A percentile compares a stretch with the other conserved stretches of the same genome.
phyloP scores from a whole-genome alignment of 2,329 filamentous ascomycete species.

The Claviceps paspali region DNA sequence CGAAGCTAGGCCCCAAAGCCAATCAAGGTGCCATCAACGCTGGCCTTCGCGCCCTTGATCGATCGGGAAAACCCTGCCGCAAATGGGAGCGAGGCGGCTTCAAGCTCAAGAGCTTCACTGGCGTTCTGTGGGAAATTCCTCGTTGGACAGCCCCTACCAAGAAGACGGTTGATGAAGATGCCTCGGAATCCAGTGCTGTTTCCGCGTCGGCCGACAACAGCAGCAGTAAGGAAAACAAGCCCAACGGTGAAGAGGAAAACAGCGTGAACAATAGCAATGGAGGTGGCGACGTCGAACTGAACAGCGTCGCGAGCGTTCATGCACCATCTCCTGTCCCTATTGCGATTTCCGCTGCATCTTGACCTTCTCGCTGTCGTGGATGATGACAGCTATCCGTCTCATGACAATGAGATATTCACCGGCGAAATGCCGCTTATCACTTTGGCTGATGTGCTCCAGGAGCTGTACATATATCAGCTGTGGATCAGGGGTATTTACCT shows the following conservation, averaged over 20 bases:
- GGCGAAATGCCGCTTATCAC: background rate
- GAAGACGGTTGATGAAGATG: constrained; percentile 28
- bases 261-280: constrained; percentile 30
- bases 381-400: background rate
- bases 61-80: constrained; percentile 79
- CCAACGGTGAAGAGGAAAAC: constrained; percentile 36
- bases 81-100: constrained; percentile 80
- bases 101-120: constrained; percentile 82
- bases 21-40: constrained; percentile 97
- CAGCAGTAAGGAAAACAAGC: constrained; percentile 51
- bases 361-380: background rate
- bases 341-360: constrained; percentile 31
- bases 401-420: background rate
- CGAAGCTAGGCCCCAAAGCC: constrained; percentile 85
- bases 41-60: constrained; percentile 82
- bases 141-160: constrained; percentile 69
- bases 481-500: background rate
- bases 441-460: background rate
- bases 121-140: constrained; percentile 64
- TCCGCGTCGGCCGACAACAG: constrained; percentile 32
- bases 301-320: constrained; percentile 33
- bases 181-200: constrained; percentile 29
- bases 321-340: constrained; percentile 36
- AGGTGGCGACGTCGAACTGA: constrained; percentile 36
- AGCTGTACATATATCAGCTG: background rate